Evolutionary conservation across 805 yeast species (phyloP), one percentile per base, ranked within the genome.

Genomic region (Saccharomycopsis olivae): DNA sequence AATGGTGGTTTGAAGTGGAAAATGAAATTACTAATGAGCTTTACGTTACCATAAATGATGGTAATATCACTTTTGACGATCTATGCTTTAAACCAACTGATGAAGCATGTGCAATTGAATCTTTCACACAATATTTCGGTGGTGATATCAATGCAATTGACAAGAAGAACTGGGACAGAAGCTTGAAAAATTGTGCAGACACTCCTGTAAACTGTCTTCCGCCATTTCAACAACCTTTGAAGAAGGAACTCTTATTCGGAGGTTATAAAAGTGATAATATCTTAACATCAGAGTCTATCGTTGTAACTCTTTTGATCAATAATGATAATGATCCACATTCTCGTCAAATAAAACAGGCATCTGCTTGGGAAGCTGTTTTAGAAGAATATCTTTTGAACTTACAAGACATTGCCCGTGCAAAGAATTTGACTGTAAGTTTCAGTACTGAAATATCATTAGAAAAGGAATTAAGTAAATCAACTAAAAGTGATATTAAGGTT

Each of bases 1-100:
- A 75, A 47, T 89, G 97, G 97, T 87, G 96, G 94, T 78, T 80
- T 51, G 73, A 69, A n/a, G 76, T 75, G 19, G 97, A 89, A 56
- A 42, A 53, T 3, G 71, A 78, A 31, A 68, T 80, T 1, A 54
- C 59, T 5, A 48, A 51, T 5, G 39, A 52, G 54, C 55, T 43
- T 53, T 35, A 11, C 3, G 25, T 36, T 8, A 5, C 14, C 6
- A 27, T 15, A 10, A 27, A n/a, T 8, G 29, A 25, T 14, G 36
- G 28, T 15, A 20, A 53, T 29, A 47, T 59, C 33, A 48, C 61
- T 0, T 71, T 79, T 34, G 71, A 74, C 16, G 85, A 82, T 46
- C 57, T 88, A 36, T 89, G 98, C 53, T 77, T 85, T 57, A 82
- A 80, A 47, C 96, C 97, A 0, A 63, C 78, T 10, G 86, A 75